Conservation (phyloP, 345 rosid species). For the Eucalyptus cloeziana region DNA sequence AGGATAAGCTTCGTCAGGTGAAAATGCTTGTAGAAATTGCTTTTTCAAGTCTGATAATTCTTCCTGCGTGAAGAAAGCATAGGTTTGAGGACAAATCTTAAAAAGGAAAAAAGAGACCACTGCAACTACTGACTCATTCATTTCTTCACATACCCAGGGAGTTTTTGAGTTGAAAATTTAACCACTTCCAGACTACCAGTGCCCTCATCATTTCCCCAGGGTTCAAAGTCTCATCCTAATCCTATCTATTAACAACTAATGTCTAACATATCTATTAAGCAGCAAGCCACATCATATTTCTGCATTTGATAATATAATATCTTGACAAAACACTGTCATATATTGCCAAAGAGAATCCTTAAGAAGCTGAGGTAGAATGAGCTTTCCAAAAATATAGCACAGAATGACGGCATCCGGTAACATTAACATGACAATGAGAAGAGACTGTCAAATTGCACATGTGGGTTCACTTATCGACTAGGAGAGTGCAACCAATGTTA, state of each 20-base stretch:
- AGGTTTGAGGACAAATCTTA: neutral
- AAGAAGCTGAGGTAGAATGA: neutral
- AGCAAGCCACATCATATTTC: neutral
- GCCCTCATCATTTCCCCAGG: neutral
- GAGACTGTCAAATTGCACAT: neutral
- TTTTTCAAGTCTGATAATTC: conserved; percentile 43
- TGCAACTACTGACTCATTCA: neutral
- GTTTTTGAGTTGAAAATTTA: neutral
- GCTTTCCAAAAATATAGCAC: neutral
- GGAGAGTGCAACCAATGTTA: neutral
- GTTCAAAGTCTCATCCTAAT: neutral
- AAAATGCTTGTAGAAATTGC: conserved; percentile 57
- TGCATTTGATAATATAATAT: neutral
- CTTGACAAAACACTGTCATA: neutral
- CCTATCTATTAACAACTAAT: neutral
- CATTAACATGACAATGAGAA: neutral
- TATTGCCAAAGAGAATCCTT: neutral
- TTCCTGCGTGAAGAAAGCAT: conserved; percentile 32
- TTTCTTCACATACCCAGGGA: neutral
- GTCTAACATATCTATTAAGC: neutral
- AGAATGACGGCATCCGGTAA: neutral
- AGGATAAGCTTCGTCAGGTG: conserved; percentile 74
- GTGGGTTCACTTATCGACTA: neutral
- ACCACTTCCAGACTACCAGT: neutral
- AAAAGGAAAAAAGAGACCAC: neutral